These are phyloP conservation scores for Penicillium cataractarum DNA, from an alignment of 495 filamentous ascomycete genomes.

Conservation along the genomic window DNA sequence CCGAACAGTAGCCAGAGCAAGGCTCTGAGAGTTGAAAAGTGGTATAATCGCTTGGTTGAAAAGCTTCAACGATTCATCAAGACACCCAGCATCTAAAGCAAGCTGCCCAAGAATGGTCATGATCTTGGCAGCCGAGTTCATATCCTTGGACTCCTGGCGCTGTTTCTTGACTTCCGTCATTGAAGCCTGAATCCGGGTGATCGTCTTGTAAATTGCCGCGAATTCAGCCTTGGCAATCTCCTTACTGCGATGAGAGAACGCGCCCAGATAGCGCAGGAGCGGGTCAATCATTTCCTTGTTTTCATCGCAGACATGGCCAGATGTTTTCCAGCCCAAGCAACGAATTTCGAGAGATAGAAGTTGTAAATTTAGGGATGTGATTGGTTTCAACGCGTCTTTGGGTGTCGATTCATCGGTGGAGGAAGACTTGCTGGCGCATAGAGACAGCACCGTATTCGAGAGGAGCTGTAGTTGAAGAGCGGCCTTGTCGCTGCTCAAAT, in stretches of 20 bases:
- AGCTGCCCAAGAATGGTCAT: constrained; percentile 46
- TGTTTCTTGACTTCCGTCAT: constrained; percentile 36
- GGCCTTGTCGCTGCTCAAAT: constrained; percentile 57
- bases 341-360: constrained; percentile 67
- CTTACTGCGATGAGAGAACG: constrained; percentile 60
- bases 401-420: constrained; percentile 41
- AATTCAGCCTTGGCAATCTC: constrained; percentile 47
- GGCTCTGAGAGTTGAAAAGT: constrained; percentile 37
- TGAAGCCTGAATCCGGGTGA: constrained; percentile 44
- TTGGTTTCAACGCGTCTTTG: constrained; percentile 59
- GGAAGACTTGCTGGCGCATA: constrained; percentile 51
- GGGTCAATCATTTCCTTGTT: constrained; percentile 72
- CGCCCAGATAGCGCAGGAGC: constrained; percentile 64
- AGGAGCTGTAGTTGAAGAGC: constrained; percentile 71
- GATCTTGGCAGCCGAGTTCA: constrained; percentile 37
- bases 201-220: constrained; percentile 36
- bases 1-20: constrained; percentile 42
- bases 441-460: constrained; percentile 65
- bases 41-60: constrained; percentile 39
- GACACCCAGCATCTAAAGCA: constrained; percentile 49
- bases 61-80: constrained; percentile 48
- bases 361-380: constrained; percentile 65
- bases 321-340: constrained; percentile 70
- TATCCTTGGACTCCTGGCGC: constrained; percentile 27
- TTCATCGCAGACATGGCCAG: constrained; percentile 67